phyloP scores from a whole-genome alignment of 1,284 basidiomycete species.

The Mycena citricolor region DNA sequence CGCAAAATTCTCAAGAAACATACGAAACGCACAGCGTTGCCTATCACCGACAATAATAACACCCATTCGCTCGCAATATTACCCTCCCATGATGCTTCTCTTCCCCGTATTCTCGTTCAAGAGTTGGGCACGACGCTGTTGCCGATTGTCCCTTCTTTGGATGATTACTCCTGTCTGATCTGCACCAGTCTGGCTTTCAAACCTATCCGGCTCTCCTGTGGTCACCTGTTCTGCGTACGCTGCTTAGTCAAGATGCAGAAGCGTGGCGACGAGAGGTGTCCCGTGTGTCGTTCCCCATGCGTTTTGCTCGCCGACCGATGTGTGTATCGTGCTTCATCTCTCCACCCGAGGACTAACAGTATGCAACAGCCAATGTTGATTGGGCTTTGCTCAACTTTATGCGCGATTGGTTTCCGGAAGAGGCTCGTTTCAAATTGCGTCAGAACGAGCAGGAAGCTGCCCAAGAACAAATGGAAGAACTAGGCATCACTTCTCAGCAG shows the following conservation, averaged over 20 bases:
- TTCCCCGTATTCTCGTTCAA: slow-evolving; percentile 82
- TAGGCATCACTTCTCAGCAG: slow-evolving; percentile 43
- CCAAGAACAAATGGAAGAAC: slow-evolving; percentile 67
- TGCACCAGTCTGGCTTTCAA: slow-evolving; percentile 87
- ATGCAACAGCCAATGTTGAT: slow-evolving; percentile 70
- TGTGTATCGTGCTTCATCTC: slow-evolving; percentile 41
- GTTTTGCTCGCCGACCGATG: slow-evolving; percentile 76
- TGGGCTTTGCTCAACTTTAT: slow-evolving; percentile 83
- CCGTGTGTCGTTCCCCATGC: slow-evolving; percentile 79
- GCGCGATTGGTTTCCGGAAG: slow-evolving; percentile 90
- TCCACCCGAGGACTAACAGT: slow-evolving; percentile 3
- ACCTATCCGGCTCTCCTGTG: slow-evolving; percentile 81
- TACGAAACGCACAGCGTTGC: slow-evolving; percentile 80
- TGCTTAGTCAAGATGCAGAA: slow-evolving; percentile 96
- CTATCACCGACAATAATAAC: slow-evolving; percentile 38
- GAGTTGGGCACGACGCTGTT: slow-evolving; percentile 84
- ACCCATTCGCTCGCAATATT: slow-evolving; percentile 25
- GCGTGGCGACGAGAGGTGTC: slow-evolving; percentile 76
- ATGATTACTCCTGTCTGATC: slow-evolving; percentile 77
- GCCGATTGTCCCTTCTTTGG: slow-evolving; percentile 81
- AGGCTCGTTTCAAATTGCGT: slow-evolving; percentile 75
- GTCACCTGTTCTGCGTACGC: slow-evolving; percentile 90
- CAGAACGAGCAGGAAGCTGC: slow-evolving; percentile 79
- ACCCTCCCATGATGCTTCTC: slow-evolving; percentile 40
- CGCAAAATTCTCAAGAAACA: slow-evolving; percentile 97